These are phyloP conservation scores for Volvox reticuliferus DNA, from an alignment of 139 green algal genomes.

Conservation along the genomic window DNA sequence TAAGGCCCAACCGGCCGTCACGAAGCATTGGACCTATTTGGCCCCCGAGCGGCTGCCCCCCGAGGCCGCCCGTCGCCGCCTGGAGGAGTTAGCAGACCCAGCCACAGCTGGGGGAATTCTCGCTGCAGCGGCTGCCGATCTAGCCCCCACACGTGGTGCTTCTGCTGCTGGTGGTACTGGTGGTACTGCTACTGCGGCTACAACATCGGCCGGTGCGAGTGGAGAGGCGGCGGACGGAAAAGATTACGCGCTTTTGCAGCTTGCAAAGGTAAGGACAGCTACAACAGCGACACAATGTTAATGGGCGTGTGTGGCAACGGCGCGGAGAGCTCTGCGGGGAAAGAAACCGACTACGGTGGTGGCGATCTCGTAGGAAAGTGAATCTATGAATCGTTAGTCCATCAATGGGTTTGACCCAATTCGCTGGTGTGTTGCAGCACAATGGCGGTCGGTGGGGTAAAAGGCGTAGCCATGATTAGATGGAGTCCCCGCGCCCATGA, in stretches of 20 bases:
- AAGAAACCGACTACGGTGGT: no score
- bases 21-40: not conserved
- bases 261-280: not conserved
- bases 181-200: not conserved
- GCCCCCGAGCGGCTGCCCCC: not conserved
- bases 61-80: not conserved
- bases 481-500: no score
- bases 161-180: not conserved
- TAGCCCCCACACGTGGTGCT: not conserved
- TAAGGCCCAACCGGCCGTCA: not conserved
- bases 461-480: no score
- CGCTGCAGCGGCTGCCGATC: not conserved
- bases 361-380: no score
- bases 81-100: not conserved
- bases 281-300: no score
- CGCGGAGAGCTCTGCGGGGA: no score
- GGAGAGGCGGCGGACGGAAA: not conserved
- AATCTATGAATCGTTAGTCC: no score
- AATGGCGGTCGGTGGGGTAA: no score
- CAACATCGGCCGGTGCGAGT: not conserved
- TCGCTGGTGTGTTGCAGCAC: no score
- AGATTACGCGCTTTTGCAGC: conserved; percentile 13
- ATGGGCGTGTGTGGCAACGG: no score
- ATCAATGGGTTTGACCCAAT: no score
- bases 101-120: not conserved